Evolutionary conservation across 805 yeast genomes (phyloP).

Genomic region (Kazachstania africana): DNA sequence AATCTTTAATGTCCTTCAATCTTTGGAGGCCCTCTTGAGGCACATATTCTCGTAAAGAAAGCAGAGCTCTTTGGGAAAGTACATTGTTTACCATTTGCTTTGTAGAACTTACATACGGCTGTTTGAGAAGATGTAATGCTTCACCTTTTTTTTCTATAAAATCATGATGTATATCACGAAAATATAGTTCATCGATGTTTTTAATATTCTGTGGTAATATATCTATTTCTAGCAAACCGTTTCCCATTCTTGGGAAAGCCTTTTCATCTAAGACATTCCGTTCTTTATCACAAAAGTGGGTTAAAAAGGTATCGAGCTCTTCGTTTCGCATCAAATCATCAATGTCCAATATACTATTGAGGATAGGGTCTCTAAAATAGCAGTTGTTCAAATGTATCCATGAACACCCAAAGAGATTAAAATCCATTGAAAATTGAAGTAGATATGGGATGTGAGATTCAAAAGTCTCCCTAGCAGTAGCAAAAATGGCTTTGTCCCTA

Average conservation of each 20-base stretch:
- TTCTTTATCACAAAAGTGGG: constrained; percentile 13
- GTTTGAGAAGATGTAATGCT: constrained; percentile 1
- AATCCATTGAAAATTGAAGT: constrained; percentile 73
- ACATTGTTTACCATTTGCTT: constrained; percentile 51
- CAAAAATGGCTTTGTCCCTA: constrained; percentile 32
- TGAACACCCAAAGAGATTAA: constrained; percentile 72
- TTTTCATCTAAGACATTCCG: constrained; percentile 8
- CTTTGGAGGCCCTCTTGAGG: constrained; percentile 32
- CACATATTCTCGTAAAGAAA: constrained; percentile 26
- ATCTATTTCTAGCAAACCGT: constrained; percentile 63
- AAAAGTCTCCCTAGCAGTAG: constrained; percentile 36
- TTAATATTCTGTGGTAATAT: constrained; percentile 44
- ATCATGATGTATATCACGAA: constrained; percentile 39
- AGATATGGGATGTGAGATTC: constrained; percentile 75
- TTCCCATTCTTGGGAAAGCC: constrained; percentile 41
- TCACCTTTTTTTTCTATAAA: constrained; percentile 29
- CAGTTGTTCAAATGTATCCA: constrained; percentile 46
- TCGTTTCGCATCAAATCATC: constrained; percentile 22
- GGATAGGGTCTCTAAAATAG: constrained; percentile 47
- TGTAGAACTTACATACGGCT: constrained; percentile 34
- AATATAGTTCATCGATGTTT: constrained; percentile 38
- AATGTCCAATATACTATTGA: constrained; percentile 23
- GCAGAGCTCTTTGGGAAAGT: constrained; percentile 34
- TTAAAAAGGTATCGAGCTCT: constrained; percentile 26
- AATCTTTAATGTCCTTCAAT: constrained; percentile 6